Evolutionary conservation across 2,329 filamentous ascomycete species (phyloP), one percentile per base, ranked within the genome.

Genomic region (Dissoconium aciculare): DNA sequence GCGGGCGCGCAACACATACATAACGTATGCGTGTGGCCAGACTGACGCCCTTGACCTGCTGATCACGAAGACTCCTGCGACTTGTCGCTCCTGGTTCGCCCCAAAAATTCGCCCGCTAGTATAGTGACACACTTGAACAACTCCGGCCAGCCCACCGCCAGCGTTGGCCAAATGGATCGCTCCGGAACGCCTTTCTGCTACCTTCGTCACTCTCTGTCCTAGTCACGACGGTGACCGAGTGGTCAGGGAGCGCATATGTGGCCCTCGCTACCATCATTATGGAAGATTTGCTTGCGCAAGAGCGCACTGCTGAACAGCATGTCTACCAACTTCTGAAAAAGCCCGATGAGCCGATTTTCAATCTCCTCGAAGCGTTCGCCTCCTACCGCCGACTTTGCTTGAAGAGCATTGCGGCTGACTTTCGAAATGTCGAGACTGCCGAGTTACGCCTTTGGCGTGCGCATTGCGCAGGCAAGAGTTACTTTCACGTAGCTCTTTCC

Each of bases 391-490:
- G 74, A 29, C 67, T 70, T 36, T 85, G 77, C 51, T 74, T 85
- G 50, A 66, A 69, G 41, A 69, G 73, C 34, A 74, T 87, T 36
- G 79, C 83, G 50, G 59, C 68, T 50, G 75, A 92, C 54, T 73
- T 81, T 48, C 62, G 71, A 40, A 72, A 69, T 57, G 64, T 63
- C 39, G 66, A 73, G 39, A 66, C 72, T 34, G 67, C 78, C 31
- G 83, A 93, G 53, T 56, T 62, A 35, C 67, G 64, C 37, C 67
- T 95, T 27, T 95, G 87, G 87, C 64, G 72, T 37, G 68, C 72
- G 31, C 87, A 95, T 56, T 67, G 70, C 38, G 68, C 71, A 44
- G 74, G 92, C 53, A 91, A 89, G 52, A 67, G 64, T 44, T 73
- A 76, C 49, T 93, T 87, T 58, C 71, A 81, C 48, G 76, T 74